Conservation (phyloP, 176 grass and related monocot genomes). For the Raddia distichophylla region DNA sequence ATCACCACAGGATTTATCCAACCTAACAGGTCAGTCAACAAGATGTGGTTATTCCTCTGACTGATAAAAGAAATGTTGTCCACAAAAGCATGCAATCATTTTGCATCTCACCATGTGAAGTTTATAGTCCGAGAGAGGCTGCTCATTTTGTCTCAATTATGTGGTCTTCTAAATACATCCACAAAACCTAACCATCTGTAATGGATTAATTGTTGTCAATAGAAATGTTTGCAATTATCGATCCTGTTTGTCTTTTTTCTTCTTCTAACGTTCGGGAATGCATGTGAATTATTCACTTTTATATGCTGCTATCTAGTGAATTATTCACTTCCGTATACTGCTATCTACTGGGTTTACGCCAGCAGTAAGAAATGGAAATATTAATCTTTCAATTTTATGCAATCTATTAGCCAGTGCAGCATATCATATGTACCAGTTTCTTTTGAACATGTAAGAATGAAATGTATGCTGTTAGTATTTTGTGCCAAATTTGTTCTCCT, state of each 20-base stretch:
- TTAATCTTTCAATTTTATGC: neutral
- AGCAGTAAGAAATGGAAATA: neutral
- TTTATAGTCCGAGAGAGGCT: neutral
- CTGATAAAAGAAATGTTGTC: neutral
- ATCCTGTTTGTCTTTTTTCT: neutral
- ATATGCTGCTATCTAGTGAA: neutral
- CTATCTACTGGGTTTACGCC: constrained; percentile 1
- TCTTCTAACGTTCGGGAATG: neutral
- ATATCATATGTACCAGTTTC: neutral
- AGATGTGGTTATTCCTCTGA: constrained; percentile 15
- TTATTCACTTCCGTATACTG: neutral
- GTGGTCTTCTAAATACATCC: neutral
- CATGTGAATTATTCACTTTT: neutral
- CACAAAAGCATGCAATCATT: neutral
- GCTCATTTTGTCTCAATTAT: constrained; percentile 1
- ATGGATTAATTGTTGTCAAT: constrained; percentile 28
- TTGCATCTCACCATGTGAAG: neutral
- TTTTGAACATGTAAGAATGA: neutral
- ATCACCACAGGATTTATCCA: constrained; percentile 15
- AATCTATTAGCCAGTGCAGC: neutral
- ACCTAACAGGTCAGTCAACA: constrained; percentile 13
- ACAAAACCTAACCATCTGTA: constrained; percentile 13
- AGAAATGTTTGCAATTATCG: neutral
- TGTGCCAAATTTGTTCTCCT: neutral
- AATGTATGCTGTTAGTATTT: neutral